Base-by-base conservation (phyloP, 2,329 filamentous ascomycete species). In the Corniculantispora saksenae region DNA sequence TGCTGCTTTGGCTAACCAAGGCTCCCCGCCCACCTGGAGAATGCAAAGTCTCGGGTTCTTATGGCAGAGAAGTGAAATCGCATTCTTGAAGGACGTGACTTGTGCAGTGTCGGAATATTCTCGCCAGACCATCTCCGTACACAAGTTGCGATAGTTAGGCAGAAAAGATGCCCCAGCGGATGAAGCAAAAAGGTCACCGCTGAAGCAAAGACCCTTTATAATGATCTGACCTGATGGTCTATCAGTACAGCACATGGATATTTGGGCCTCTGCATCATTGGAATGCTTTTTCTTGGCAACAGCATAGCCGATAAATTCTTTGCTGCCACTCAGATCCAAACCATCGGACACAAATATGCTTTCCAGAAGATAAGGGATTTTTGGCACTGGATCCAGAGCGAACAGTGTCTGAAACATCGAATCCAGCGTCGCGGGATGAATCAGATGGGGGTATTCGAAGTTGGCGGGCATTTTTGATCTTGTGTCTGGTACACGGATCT, bases 351-450 rank as follows among this genome's bases (percentile, higher is more conserved):
- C 72, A 58, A 79, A 83, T 5, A 86, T 70, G 43, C 77, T 81
- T 5, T 77, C 73, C 50, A 84, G 77, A 21, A 73, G 78, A 0
- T 80, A 80, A 0, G 84, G 83, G 0, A 86, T 79, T 82, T 85
- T 86, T 2, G 82, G 77, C 12, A 75, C 73, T 3, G 76, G 74
- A 5, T 80, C 76, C 3, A 84, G 74, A 7, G 78, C 77, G 59
- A 87, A 81, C 1, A 83, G 75, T 0, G 80, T 79, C 63, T 88
- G 86, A 27, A 88, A 81, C 72, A 87, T 81, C 3, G 82, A 75
- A 68, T 88, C 86, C 15, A 88, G 75, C 0, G 85, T 86, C 4
- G 83, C 80, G 0, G 86, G 86, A 67, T 88, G 86, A n/a, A 88
- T 79, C 5, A 86, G 64, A 67, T 86, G 83, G 3, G 80, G 76